Percentiles rank a stretch among this genome's conserved stretches.
These are phyloP conservation scores for Vicia faba DNA, from an alignment of 306 rosid species.

Conservation along the genomic window DNA sequence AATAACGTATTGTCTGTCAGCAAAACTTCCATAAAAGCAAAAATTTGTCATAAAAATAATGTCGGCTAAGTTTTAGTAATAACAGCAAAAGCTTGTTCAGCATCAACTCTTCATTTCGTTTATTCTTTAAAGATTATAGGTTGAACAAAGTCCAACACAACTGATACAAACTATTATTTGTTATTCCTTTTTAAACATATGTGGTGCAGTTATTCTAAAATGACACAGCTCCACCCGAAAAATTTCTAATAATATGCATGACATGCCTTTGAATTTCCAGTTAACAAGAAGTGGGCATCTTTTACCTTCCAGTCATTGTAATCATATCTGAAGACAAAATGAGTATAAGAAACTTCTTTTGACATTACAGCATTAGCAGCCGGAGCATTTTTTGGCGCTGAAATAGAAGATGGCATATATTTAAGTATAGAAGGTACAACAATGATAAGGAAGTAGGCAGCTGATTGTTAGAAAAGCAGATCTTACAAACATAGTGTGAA, in stretches of 20 bases:
- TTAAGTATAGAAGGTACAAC: background rate
- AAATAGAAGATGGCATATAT: conserved; percentile 21
- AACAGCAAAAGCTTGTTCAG: too few relatives aligned
- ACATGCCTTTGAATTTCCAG: background rate
- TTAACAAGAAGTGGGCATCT: background rate
- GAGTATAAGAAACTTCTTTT: conserved; percentile 57
- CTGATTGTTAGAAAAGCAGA: conserved; percentile 1
- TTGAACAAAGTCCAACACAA: too few relatives aligned
- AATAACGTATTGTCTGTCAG: conserved; percentile 15
- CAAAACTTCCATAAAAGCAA: conserved; percentile 2
- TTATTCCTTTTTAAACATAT: too few relatives aligned
- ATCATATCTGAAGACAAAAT: conserved; percentile 83
- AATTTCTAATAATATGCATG: background rate
- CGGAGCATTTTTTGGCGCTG: conserved; percentile 86
- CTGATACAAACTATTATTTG: too few relatives aligned
- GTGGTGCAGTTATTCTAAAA: too few relatives aligned
- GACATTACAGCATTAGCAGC: conserved; percentile 50
- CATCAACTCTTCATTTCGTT: too few relatives aligned
- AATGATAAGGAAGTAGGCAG: background rate
- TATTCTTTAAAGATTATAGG: too few relatives aligned
- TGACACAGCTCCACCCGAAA: background rate
- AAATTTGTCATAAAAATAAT: background rate
- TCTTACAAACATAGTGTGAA: conserved; percentile 72
- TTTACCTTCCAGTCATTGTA: conserved; percentile 87
- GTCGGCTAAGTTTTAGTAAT: background rate